Evolutionary conservation across 371 early-diverging fungal genomes (phyloP), one percentile per base, ranked within the genome.

Genomic region (Rhizopus microsporus): DNA sequence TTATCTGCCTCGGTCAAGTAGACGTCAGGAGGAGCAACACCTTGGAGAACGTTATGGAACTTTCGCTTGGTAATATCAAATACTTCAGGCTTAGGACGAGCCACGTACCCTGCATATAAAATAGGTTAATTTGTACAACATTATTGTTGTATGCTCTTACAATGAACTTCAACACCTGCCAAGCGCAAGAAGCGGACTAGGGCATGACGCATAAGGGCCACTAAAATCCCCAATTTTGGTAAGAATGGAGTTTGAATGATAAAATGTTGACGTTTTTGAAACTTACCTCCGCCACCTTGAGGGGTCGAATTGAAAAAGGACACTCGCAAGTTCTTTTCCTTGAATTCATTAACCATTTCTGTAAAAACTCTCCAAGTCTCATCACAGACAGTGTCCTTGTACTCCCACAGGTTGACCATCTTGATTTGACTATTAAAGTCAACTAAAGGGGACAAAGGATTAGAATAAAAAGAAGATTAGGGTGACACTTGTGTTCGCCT

Each of bases 131-230:
- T 13, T 37, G 38, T 37, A 13, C 7, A 43, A 43, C 23, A 7
- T 17, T 1, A 8, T 33, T 15, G 16, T 29, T 51, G 5, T 50
- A 31, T 39, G 0, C 5, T 58, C 74, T 68, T 77, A 80, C 80
- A 94, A 61, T 86, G 86, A 38, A 76, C 82, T 60, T 88, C 81
- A 16, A 93, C 68, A 49, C 75, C 83, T 16, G 84, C 75, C 43
- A 93, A 68, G 34, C 74, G 67, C 48, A 87, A 75, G 57, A 92
- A 78, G 12, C 95, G 82, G 29, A 93, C 67, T 1, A 88, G 65
- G 7, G 93, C 89, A 69, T 94, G 93, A 51, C 93, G 84, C 95
- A 94, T 94, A 40, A 94, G 77, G 5, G 95, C 93, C 10, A 94
- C 95, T 84, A 59, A 13, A 52, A 52, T 23, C 23, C 23, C 23